Base-by-base conservation (phyloP, 2,329 filamentous ascomycete genomes). In the Hymenoscyphus scutula region DNA sequence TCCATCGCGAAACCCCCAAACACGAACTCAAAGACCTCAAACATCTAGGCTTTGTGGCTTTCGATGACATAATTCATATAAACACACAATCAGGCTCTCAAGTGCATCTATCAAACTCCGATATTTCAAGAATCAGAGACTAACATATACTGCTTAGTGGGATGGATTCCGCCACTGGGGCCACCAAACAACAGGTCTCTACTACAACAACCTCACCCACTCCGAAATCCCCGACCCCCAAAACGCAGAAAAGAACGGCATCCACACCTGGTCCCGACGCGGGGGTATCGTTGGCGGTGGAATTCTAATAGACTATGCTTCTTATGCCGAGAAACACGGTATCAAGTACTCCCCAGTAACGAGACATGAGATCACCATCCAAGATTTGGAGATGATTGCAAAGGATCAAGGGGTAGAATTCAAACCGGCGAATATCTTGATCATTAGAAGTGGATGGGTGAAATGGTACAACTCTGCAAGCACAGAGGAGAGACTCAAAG, bases 201-300 rank as follows among this genome's bases (percentile, higher is more conserved):
- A 69, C 53, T 76, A 75, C 64, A 77, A 75, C 58, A 72, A 71
- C 10, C 64, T 66, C 17, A 69, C 67, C 1, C 70, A 70, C 1
- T 63, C 70, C 0, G 66, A 73, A 8, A 68, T 70, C 8, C 17
- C 59, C 64, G 38, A 60, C 7, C 67, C 75, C 3, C 78, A 78
- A 27, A 76, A 80, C 64, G 73, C 32, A 5, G 59, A 61, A 3
- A 68, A 72, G 17, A 72, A 70, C 17, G 70, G 69, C 11, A 62
- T 65, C 56, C 60, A 68, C 30, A 29, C 62, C 61, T 51, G 25
- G 64, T 25, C 29, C 30, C 58, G 58, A 4, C 53, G 64, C 0
- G 65, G 66, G 56, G 83, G 82, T 15, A 84, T 85, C 53, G 81
- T 84, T 0, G 83, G 82, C n/a, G 75, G 83, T 0, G 83, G 80